Evolutionary conservation across 2,329 filamentous ascomycete species (phyloP).

Genomic region (Penicillium nordicum): DNA sequence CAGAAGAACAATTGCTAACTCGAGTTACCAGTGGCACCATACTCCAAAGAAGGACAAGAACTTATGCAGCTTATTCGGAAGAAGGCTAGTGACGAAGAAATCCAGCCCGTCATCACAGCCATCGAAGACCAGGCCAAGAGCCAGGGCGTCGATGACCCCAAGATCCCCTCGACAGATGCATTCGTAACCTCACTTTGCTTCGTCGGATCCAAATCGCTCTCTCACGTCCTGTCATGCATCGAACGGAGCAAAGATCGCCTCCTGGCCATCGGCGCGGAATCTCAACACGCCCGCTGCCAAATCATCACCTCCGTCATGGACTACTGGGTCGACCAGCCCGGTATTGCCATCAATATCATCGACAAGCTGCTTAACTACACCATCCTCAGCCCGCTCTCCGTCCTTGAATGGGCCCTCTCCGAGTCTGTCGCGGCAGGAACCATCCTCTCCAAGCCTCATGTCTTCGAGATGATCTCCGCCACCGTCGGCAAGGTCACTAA

Average conservation of each 20-base stretch:
- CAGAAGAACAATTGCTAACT: slow-evolving; percentile 14
- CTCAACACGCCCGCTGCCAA: slow-evolving; percentile 73
- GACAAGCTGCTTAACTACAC: slow-evolving; percentile 98
- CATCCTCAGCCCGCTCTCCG: slow-evolving; percentile 78
- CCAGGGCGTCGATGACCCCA: slow-evolving; percentile 65
- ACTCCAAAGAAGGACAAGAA: slow-evolving; percentile 78
- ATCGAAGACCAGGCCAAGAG: slow-evolving; percentile 77
- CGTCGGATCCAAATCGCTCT: slow-evolving; percentile 91
- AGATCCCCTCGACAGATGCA: slow-evolving; percentile 85
- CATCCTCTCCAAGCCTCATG: slow-evolving; percentile 67
- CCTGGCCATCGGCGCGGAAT: slow-evolving; percentile 70
- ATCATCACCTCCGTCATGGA: slow-evolving; percentile 86
- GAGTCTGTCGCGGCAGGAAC: slow-evolving; percentile 63
- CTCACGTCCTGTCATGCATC: slow-evolving; percentile 91
- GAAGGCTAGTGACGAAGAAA: slow-evolving; percentile 80
- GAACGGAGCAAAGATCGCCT: slow-evolving; percentile 91
- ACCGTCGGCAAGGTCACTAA: slow-evolving; percentile 88
- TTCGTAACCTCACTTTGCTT: slow-evolving; percentile 92
- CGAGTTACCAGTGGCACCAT: slow-evolving; percentile 63
- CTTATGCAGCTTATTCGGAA: slow-evolving; percentile 74
- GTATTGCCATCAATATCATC: slow-evolving; percentile 85
- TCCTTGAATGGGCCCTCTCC: slow-evolving; percentile 84
- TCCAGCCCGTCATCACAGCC: slow-evolving; percentile 73
- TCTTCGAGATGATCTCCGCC: slow-evolving; percentile 85
- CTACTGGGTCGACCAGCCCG: slow-evolving; percentile 92